Percentiles rank a stretch among this genome's conserved stretches.
These are phyloP conservation scores for Suillus alpinus DNA, from an alignment of 768 basidiomycete genomes.

Conservation along the genomic window DNA sequence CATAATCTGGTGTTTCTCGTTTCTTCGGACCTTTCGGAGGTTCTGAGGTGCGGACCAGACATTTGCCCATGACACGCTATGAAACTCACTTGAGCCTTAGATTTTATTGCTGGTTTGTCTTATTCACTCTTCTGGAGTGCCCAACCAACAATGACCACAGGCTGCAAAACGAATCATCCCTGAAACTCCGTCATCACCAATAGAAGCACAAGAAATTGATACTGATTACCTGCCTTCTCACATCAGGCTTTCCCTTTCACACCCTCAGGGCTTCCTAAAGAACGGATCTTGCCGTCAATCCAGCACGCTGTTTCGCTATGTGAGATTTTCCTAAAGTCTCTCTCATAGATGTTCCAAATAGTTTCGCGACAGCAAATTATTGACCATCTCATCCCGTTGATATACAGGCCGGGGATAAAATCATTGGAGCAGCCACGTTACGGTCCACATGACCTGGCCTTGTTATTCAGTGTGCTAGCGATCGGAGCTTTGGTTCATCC, in stretches of 20 bases:
- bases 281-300: conserved; percentile 40
- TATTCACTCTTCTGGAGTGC: neutral
- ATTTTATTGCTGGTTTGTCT: conserved; percentile 41
- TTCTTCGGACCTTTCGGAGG: conserved; percentile 50
- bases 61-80: neutral
- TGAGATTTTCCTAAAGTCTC: conserved; percentile 46
- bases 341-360: conserved; percentile 51
- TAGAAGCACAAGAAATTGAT: conserved; percentile 37
- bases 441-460: conserved; percentile 49
- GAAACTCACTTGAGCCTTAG: conserved; percentile 22
- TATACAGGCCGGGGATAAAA: conserved; percentile 30
- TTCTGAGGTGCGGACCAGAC: conserved; percentile 40
- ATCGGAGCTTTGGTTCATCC: conserved; percentile 50
- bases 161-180: conserved; percentile 8
- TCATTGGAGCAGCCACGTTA: conserved; percentile 16
- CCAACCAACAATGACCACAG: conserved; percentile 7
- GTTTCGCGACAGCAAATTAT: conserved; percentile 45
- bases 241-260: conserved; percentile 48
- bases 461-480: conserved; percentile 45
- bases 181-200: conserved; percentile 6
- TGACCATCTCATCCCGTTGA: conserved; percentile 43
- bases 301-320: conserved; percentile 41
- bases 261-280: conserved; percentile 33
- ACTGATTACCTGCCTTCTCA: conserved; percentile 43
- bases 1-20: conserved; percentile 13